phyloP scores from a whole-genome alignment of 345 rosid genomes.

The Heritiera fomes region DNA sequence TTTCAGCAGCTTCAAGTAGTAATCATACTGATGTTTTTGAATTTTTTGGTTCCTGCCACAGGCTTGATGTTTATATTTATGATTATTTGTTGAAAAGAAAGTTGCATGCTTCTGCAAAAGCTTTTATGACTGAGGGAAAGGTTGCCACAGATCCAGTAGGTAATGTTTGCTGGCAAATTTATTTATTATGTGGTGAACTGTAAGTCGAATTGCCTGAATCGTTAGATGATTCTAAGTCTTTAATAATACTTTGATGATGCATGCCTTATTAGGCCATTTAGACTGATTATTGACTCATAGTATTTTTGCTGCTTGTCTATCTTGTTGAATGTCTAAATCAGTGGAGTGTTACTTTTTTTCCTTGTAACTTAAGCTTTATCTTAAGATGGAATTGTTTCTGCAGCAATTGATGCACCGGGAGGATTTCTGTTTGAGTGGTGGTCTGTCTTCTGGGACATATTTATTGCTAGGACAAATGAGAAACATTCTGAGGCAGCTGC shows the following conservation, averaged over 20 bases:
- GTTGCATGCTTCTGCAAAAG: conserved; percentile 63
- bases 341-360: neutral
- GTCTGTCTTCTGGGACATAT: conserved; percentile 83
- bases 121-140: conserved; percentile 72
- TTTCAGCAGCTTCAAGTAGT: neutral
- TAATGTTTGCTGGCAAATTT: conserved; percentile 31
- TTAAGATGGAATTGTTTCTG: conserved; percentile 17
- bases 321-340: conserved; percentile 2
- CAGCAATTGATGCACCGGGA: conserved; percentile 76
- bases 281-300: neutral
- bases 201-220: neutral
- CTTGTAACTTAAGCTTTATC: neutral
- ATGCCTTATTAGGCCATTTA: neutral
- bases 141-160: conserved; percentile 72
- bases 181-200: neutral
- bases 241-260: neutral
- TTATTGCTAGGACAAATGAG: conserved; percentile 71
- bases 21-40: neutral
- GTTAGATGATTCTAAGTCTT: neutral
- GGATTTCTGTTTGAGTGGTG: conserved; percentile 86
- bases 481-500: conserved; percentile 69
- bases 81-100: conserved; percentile 73
- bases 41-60: conserved; percentile 17
- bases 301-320: neutral
- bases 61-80: conserved; percentile 78